phyloP scores from a whole-genome alignment of 495 filamentous ascomycete genomes.

The Apodospora peruviana region DNA sequence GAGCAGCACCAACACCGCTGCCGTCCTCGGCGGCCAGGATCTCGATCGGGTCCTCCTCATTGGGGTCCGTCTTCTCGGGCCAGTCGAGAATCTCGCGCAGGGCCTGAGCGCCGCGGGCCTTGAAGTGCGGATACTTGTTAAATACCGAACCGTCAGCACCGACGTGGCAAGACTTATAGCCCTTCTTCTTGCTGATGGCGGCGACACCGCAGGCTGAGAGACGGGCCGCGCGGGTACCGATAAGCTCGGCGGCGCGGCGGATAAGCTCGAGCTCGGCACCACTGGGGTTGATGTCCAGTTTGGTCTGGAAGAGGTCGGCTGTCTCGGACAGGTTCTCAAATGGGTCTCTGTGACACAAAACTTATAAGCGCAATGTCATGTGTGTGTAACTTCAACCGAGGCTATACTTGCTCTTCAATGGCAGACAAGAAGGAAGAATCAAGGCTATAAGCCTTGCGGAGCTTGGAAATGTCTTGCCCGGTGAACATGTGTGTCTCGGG shows the following conservation, averaged over 20 bases:
- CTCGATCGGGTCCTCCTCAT: conserved; percentile 75
- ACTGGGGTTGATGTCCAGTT: conserved; percentile 62
- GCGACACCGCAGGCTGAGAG: conserved; percentile 91
- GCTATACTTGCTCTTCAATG: conserved; percentile 67
- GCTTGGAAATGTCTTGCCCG: conserved; percentile 69
- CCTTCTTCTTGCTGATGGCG: conserved; percentile 94
- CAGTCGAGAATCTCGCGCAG: conserved; percentile 93
- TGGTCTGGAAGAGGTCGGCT: conserved; percentile 66
- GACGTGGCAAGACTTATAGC: conserved; percentile 79
- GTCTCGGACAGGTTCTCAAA: conserved; percentile 92
- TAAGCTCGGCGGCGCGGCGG: conserved; percentile 83
- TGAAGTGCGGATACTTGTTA: conserved; percentile 98
- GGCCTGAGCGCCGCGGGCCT: conserved; percentile 79
- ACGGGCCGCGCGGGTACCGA: conserved; percentile 88
- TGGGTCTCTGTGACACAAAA: conserved; percentile 58
- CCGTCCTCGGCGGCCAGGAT: conserved; percentile 90
- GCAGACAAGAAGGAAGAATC: conserved; percentile 94
- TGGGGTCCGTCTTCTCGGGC: conserved; percentile 55
- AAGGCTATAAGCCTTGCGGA: conserved; percentile 77
- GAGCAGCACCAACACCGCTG: conserved; percentile 88
- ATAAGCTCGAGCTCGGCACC: conserved; percentile 77
- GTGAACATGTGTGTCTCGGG: conserved; percentile 73
- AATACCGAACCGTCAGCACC: conserved; percentile 95
- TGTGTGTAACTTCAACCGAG: too few relatives aligned
- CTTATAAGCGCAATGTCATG: conserved; percentile 1